Evolutionary conservation across 495 filamentous ascomycete genomes (phyloP).

Genomic region (Penicillium nucicola): DNA sequence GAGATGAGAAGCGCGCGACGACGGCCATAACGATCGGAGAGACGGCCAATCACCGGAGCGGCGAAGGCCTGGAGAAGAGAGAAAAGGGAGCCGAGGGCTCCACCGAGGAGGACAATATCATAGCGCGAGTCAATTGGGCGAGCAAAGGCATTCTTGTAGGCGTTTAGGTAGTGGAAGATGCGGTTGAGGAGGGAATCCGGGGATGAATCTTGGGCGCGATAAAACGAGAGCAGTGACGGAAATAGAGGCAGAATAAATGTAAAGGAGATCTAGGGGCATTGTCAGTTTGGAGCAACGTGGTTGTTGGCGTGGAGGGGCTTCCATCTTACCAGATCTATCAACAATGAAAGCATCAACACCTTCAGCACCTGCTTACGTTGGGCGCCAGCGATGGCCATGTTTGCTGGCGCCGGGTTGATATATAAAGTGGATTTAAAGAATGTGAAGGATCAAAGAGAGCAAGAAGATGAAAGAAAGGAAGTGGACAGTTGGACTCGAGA

Average conservation of each 20-base stretch:
- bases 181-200: conserved; percentile 65
- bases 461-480: background rate
- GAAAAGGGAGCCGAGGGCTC: conserved; percentile 90
- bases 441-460: background rate
- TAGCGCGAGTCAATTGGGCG: conserved; percentile 93
- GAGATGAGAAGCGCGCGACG: conserved; percentile 83
- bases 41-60: conserved; percentile 82
- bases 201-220: conserved; percentile 64
- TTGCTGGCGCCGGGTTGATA: conserved; percentile 11
- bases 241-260: conserved; percentile 99
- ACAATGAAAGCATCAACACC: conserved; percentile 69
- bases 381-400: conserved; percentile 37
- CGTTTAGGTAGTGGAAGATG: conserved; percentile 80
- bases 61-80: conserved; percentile 91
- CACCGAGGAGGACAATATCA: conserved; percentile 94
- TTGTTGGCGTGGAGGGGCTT: background rate
- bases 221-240: conserved; percentile 91
- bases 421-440: background rate
- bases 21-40: conserved; percentile 88
- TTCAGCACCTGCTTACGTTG: conserved; percentile 77
- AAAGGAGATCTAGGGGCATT: conserved; percentile 66
- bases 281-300: background rate
- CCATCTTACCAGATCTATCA: conserved; percentile 62
- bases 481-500: background rate
- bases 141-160: conserved; percentile 92